Base-by-base conservation (phyloP, 2,329 filamentous ascomycete species). In the Tolypocladium endophyticum region DNA sequence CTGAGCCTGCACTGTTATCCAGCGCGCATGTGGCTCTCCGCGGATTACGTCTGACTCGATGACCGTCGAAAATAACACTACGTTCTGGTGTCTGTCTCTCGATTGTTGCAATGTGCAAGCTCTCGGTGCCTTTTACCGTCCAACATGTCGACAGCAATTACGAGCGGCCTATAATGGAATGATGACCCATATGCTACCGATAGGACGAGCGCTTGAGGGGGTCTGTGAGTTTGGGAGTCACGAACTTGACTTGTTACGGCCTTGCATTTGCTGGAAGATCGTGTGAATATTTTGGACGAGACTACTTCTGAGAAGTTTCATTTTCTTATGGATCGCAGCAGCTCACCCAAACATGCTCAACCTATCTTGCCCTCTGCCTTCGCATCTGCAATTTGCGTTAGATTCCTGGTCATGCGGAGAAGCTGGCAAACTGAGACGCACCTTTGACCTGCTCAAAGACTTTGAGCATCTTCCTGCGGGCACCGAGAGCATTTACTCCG, bases 391-490 rank as follows among this genome's bases (percentile, higher is more conserved):
- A 12, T 1, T 20, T 11, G 54, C 14, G 60, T 72, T 50, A 72
- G 67, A 56, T 54, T 23, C 41, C 55, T 23, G 30, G 50, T n/a
- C 58, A 28, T 50, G n/a, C 23, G 23, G 12, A 36, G 25, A 25
- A 3, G 25, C 4, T 45, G 16, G 23, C 14, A n/a, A 18, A 8
- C 43, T 20, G 47, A 23, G 50, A 67, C 76, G 64, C 76, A 86
- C 85, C 89, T 76, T 86, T 91, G 69, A 97, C 93, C 79, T 97
- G 92, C 69, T 97, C 94, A 75, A 97, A 97, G 60, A 97, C 94
- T 85, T 99, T 99, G 62, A 99, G 79, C 90, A 99, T 95, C 83
- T 99, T 99, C 72, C 93, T 89, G 66, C 94, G 83, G 23, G 94
- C 94, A 67, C 94, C 94, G 60, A 97, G 83, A 58, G 94, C 94